Conservation (phyloP, 1,284 basidiomycete genomes). For the Bjerkandera adusta region DNA sequence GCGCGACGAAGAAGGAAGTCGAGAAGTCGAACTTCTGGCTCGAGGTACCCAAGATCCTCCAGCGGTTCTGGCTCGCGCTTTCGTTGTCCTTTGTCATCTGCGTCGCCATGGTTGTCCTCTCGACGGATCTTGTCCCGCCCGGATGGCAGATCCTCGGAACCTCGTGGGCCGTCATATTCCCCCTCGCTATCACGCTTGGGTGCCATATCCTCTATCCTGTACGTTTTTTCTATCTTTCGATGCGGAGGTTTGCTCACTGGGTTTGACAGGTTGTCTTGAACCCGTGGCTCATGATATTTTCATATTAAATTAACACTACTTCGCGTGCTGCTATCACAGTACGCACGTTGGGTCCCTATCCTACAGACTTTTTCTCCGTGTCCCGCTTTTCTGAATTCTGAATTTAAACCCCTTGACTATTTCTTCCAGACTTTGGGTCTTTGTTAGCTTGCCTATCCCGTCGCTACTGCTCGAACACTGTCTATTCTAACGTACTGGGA, state of each 20-base stretch:
- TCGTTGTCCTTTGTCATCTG: constrained; percentile 47
- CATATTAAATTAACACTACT: too few relatives aligned
- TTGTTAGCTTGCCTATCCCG: too few relatives aligned
- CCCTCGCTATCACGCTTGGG: constrained; percentile 59
- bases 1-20: constrained; percentile 78
- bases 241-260: neutral
- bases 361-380: too few relatives aligned
- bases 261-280: constrained; percentile 63
- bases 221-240: constrained; percentile 22
- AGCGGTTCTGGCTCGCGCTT: constrained; percentile 69
- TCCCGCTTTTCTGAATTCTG: too few relatives aligned
- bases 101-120: constrained; percentile 54
- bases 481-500: too few relatives aligned
- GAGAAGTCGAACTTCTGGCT: constrained; percentile 85
- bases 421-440: too few relatives aligned
- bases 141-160: constrained; percentile 61
- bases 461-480: too few relatives aligned
- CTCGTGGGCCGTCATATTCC: constrained; percentile 70
- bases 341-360: too few relatives aligned
- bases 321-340: too few relatives aligned
- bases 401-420: too few relatives aligned
- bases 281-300: constrained; percentile 74
- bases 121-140: constrained; percentile 47
- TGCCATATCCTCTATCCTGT: constrained; percentile 73
- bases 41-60: constrained; percentile 79